A percentile compares a stretch with the other conserved stretches of the same genome.
These are phyloP conservation scores for Spirogloea muscicola DNA, from an alignment of 139 green algal species.

Conservation along the genomic window DNA sequence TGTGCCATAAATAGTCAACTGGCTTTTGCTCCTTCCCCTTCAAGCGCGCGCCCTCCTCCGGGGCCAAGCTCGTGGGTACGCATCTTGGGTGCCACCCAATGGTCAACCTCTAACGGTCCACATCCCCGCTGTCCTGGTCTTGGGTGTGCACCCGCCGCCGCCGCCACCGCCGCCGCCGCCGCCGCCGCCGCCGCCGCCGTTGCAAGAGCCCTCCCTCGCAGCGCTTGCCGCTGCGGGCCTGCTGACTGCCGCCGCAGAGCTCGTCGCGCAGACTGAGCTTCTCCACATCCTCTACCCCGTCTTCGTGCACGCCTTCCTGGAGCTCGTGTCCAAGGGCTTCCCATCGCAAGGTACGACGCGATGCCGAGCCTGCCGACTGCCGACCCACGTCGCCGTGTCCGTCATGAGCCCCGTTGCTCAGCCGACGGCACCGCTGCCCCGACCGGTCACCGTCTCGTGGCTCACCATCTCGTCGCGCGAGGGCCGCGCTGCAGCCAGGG, in stretches of 20 bases:
- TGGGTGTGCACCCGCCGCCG: constrained; percentile 91
- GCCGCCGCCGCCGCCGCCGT: no score
- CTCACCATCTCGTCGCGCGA: no score
- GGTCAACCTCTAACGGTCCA: constrained; percentile 62
- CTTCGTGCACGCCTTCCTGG: constrained; percentile 82
- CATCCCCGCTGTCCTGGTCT: constrained; percentile 76
- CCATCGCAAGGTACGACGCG: constrained; percentile 27
- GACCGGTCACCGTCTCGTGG: no score
- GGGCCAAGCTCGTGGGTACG: no score
- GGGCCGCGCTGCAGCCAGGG: constrained; percentile 12
- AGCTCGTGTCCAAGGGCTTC: constrained; percentile 60
- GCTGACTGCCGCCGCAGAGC: no score
- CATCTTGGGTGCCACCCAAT: constrained; percentile 58
- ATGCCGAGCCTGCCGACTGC: no score
- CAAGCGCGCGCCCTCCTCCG: no score
- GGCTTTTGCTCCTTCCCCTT: no score
- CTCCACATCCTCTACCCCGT: constrained; percentile 81
- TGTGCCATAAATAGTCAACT: no score
- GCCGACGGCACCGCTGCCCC: no score
- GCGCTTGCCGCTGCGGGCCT: background rate
- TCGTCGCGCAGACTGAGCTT: constrained; percentile 66
- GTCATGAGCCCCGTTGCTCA: no score
- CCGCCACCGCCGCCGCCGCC: constrained; percentile 52
- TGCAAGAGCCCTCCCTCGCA: background rate
- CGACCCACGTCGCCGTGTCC: no score